Base-by-base conservation (phyloP, 805 yeast species). In the Starmerella roubikii region DNA sequence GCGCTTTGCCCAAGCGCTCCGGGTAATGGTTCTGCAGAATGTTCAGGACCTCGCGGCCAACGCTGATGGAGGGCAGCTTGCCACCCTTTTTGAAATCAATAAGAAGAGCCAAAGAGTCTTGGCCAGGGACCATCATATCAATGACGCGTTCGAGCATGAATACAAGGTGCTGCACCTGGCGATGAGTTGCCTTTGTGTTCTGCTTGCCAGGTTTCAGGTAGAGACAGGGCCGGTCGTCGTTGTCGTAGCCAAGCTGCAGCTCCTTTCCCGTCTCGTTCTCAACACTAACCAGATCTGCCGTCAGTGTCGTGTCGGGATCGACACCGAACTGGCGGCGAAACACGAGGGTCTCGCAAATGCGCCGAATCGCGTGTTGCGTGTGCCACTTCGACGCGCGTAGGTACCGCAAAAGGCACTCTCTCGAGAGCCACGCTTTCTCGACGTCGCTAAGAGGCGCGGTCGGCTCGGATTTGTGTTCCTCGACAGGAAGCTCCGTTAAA, bases 11-110 rank as follows among this genome's bases (percentile, higher is more conserved):
- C 43, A 91, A 67, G 53, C 99, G 72, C 58, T 91, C 99, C 3
- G 98, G 98, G 58, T 91, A 91, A 60, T 91, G 99, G 11, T 93
- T 85, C 62, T 91, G 99, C 51, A 91, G 66, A 56, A 91, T 91
- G 58, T 80, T 83, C 49, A 91, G 68, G 24, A 88, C 97, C 61
- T 85, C 94, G 56, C 86, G 78, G 26, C 95, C 96, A 15, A 76
- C 80, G 37, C 79, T 70, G 31, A 88, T 66, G 1, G 94, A 84
- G n/a, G 97, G 97, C 40, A 84, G 73, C 55, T 80, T 83, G 24
- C 72, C 63, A 68, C 40, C 82, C 43, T 83, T 76, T 59, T 88
- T 83, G 62, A 91, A 88, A 60, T 91, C 98, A 48, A 91, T 88
- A 47, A 93, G 65, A 38, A 91, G 62, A 1, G 97, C 94, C 38